Conservation (phyloP, 306 rosid genomes). For the Trifolium pratense region DNA sequence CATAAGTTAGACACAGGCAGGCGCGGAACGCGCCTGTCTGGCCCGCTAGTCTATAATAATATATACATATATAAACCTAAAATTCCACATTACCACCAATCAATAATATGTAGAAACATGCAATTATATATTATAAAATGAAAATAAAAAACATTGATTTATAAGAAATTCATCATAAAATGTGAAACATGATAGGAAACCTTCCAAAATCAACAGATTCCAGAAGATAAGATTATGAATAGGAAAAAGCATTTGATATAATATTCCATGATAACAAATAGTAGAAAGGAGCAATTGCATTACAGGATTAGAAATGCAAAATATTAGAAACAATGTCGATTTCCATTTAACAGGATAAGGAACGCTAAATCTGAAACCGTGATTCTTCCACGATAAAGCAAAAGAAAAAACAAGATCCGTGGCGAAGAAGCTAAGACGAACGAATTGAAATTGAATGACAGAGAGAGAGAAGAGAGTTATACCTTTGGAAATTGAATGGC, state of each 20-base stretch:
- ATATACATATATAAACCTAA: not conserved
- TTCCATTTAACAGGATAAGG: slow-evolving; percentile 15
- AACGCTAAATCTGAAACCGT: slow-evolving; percentile 17
- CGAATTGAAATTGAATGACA: not conserved
- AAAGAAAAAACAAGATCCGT: slow-evolving; percentile 22
- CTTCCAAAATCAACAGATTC: slow-evolving; percentile 25
- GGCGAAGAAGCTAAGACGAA: not conserved
- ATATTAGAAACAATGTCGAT: slow-evolving; percentile 16
- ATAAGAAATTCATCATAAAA: slow-evolving; percentile 7
- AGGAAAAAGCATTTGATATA: not conserved
- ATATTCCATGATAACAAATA: not conserved
- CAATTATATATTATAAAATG: slow-evolving; percentile 9
- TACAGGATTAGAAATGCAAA: slow-evolving; percentile 28
- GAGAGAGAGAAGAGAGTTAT: not conserved
- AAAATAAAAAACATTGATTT: slow-evolving; percentile 20
- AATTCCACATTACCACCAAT: slow-evolving; percentile 16
- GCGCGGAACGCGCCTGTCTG: too few species aligned
- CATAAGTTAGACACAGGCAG: too few species aligned
- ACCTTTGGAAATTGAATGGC: slow-evolving; percentile 13
- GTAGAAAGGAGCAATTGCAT: not conserved
- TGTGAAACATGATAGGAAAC: not conserved
- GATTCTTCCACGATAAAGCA: not conserved
- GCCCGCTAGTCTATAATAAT: too few species aligned
- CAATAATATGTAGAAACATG: slow-evolving; percentile 14
- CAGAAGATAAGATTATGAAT: slow-evolving; percentile 13